Evolutionary conservation across 768 basidiomycete genomes (phyloP).

Genomic region (Macrolepiota fuliginosa): DNA sequence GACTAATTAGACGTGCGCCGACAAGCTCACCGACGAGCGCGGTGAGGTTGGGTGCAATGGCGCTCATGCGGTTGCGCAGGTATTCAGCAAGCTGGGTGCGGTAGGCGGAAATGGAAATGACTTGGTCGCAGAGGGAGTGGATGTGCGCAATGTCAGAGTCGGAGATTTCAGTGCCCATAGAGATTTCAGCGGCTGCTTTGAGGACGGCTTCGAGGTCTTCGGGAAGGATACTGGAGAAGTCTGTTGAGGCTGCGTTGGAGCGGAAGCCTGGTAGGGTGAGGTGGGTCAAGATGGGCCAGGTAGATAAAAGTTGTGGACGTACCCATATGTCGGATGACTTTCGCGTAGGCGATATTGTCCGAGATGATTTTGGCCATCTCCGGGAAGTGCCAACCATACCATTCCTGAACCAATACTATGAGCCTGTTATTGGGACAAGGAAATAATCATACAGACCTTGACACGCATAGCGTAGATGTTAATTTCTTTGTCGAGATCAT

Average conservation of each 20-base stretch:
- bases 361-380: slow-evolving; percentile 98
- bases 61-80: slow-evolving; percentile 95
- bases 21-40: slow-evolving; percentile 91
- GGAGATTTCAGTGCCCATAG: slow-evolving; percentile 99
- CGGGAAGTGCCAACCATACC: slow-evolving; percentile 99
- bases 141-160: slow-evolving; percentile 97
- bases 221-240: slow-evolving; percentile 87
- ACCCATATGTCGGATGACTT: slow-evolving; percentile 91
- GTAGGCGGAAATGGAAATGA: slow-evolving; percentile 95
- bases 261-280: slow-evolving; percentile 68
- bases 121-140: slow-evolving; percentile 94
- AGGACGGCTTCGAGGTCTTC: slow-evolving; percentile 96
- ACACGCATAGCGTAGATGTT: slow-evolving; percentile 99
- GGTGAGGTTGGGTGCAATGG: slow-evolving; percentile 96
- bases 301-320: slow-evolving; percentile 20
- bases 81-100: slow-evolving; percentile 95
- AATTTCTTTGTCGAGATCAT: slow-evolving; percentile 99
- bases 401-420: slow-evolving; percentile 64
- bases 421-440: not conserved
- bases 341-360: slow-evolving; percentile 97
- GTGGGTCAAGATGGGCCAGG: not conserved
- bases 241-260: slow-evolving; percentile 84
- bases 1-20: slow-evolving; percentile 89
- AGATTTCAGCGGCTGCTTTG: slow-evolving; percentile 95
- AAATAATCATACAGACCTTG: slow-evolving; percentile 56